Base-by-base conservation (phyloP, 108 stramenopile species). In the Pseudonitzschia delicatissima region DNA sequence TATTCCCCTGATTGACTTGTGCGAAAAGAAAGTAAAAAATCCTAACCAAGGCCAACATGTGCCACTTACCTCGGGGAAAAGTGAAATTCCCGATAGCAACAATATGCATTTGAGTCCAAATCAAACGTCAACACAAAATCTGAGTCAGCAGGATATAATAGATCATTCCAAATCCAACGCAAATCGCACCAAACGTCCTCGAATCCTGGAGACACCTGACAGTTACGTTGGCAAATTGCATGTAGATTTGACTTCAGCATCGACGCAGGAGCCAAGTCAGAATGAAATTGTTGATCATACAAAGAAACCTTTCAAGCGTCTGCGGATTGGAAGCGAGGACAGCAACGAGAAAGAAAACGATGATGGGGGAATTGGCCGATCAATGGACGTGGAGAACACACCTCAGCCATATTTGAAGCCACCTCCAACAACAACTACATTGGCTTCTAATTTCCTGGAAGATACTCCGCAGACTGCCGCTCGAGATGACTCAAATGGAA, bases 281-380 rank as follows among this genome's bases (percentile, higher is more conserved):
- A 31, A 55, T 12, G 32, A 34, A 31, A 55, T 55, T 33, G 32
- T 55, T 55, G 31, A 55, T n/a, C 53, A 55, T 17, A 12, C 31
- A 29, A 55, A 55, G n/a, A 55, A 55, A 27, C 28, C 28, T 12
- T 15, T n/a, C 8, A 55, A 55, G 32, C 53, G 53, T 12, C 11
- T 55, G 5, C 53, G 53, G n/a, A 55, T 55, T 4, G 53, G 53
- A 55, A 55, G 29, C 29, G 32, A 31, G 28, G 53, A 55, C 17
- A 55, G 53, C 26, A 29, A 55, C 53, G 53, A n/a, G n/a, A n/a
- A 55, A 55, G 53, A 55, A 55, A 55, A 25, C 17, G 53, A 18
- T 17, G 53, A 9, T 12, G 11, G 5, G 17, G 31, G 12, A 0
- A 8, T 31, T 11, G 3, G 31, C 11, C 23, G 50, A 26, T 26